Evolutionary conservation across 345 rosid species (phyloP).

Genomic region (Gossypium rotundifolium): DNA sequence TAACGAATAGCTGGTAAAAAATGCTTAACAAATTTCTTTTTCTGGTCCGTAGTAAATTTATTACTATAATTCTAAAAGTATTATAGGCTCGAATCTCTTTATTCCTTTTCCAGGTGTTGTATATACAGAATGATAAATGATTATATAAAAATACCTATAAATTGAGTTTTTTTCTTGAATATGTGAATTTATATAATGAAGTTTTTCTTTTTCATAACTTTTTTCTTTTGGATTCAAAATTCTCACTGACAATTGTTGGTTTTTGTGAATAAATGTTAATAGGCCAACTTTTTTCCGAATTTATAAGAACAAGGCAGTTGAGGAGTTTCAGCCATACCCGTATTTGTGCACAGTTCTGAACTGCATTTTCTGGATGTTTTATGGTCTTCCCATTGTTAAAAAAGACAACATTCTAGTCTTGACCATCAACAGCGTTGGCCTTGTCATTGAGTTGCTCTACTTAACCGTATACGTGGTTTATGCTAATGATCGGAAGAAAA

Average conservation of each 20-base stretch:
- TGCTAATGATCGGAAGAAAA: conserved; percentile 15
- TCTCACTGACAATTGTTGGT: neutral
- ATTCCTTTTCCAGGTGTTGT: neutral
- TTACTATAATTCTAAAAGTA: too few species aligned
- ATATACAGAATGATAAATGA: neutral
- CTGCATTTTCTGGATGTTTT: conserved; percentile 44
- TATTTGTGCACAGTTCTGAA: conserved; percentile 40
- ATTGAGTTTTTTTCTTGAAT: neutral
- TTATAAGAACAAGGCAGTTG: conserved; percentile 26
- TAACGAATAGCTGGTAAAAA: too few species aligned
- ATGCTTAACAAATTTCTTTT: neutral
- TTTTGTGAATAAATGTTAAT: neutral
- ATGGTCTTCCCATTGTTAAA: conserved; percentile 49
- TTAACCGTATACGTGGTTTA: conserved; percentile 12
- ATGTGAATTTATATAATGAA: neutral
- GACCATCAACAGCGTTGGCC: conserved; percentile 39
- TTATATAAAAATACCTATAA: too few species aligned
- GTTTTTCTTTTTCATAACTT: neutral
- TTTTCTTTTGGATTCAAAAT: neutral
- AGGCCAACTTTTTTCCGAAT: conserved; percentile 15
- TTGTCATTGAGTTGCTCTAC: conserved; percentile 27
- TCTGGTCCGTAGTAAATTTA: neutral
- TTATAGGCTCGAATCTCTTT: neutral
- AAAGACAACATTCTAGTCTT: conserved; percentile 37
- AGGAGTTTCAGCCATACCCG: conserved; percentile 42